These are phyloP conservation scores for Sutorius eximius DNA, from an alignment of 1,284 basidiomycete genomes.

Conservation along the genomic window DNA sequence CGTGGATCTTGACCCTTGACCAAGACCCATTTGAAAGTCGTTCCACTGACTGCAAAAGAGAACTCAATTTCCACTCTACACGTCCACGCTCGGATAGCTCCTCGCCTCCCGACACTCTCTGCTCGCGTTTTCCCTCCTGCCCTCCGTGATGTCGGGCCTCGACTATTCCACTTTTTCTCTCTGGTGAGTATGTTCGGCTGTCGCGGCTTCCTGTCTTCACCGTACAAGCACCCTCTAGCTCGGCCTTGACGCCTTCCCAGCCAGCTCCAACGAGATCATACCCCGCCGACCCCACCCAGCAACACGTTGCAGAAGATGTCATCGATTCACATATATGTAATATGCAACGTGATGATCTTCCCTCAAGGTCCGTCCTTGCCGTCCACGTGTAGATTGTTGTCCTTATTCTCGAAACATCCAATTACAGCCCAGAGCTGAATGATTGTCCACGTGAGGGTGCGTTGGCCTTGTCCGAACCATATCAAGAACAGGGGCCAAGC, in stretches of 20 bases:
- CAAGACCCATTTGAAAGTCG: constrained; percentile 27
- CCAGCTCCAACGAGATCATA: constrained; percentile 26
- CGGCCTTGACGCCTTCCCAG: constrained; percentile 31
- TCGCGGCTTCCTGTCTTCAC: constrained; percentile 1
- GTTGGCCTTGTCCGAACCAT: constrained; percentile 16
- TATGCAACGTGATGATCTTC: constrained; percentile 36
- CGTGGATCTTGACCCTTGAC: constrained; percentile 25
- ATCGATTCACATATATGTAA: constrained; percentile 30
- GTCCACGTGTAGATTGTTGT: constrained; percentile 24
- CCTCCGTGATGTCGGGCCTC: constrained; percentile 23
- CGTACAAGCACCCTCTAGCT: constrained; percentile 11
- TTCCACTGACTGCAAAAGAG: constrained; percentile 22
- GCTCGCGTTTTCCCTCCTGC: neutral
- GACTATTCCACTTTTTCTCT: constrained; percentile 34
- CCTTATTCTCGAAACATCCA: constrained; percentile 17
- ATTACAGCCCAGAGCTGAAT: constrained; percentile 21
- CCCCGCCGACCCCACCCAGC: constrained; percentile 30
- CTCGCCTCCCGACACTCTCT: constrained; percentile 5
- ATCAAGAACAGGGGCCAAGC: constrained; percentile 26
- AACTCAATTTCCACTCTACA: constrained; percentile 20
- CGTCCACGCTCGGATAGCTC: constrained; percentile 8
- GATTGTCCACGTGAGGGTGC: constrained; percentile 28
- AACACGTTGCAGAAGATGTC: constrained; percentile 34
- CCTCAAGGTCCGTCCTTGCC: constrained; percentile 34
- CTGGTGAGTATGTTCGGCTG: constrained; percentile 16